phyloP scores from a whole-genome alignment of 352 stramenopile species.

The Phytophthora agathidicida region DNA sequence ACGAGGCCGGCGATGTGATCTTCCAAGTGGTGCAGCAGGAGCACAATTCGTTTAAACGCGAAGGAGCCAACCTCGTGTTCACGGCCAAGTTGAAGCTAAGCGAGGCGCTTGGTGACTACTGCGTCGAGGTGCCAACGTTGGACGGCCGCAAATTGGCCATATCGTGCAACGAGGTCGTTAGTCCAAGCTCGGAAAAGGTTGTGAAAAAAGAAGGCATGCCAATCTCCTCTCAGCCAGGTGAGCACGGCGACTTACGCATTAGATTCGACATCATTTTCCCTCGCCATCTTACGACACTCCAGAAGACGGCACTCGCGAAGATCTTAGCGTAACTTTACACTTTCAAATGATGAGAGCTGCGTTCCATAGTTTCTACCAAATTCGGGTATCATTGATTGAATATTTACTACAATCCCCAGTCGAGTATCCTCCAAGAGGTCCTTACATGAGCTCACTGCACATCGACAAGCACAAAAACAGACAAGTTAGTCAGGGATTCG shows the following conservation, averaged over 20 bases:
- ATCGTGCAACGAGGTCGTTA: slow-evolving; percentile 93
- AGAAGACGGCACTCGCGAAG: slow-evolving; percentile 91
- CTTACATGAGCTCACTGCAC: slow-evolving; percentile 78
- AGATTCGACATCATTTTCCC: slow-evolving; percentile 97
- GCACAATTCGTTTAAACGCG: slow-evolving; percentile 89
- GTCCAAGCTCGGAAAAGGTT: slow-evolving; percentile 89
- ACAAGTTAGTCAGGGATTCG: slow-evolving; percentile 37
- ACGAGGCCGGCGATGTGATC: slow-evolving; percentile 94
- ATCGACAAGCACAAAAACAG: slow-evolving; percentile 13
- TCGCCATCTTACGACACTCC: slow-evolving; percentile 90
- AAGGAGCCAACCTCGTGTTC: slow-evolving; percentile 93
- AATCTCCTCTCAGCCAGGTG: slow-evolving; percentile 52
- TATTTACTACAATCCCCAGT: slow-evolving; percentile 42
- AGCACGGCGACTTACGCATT: slow-evolving; percentile 94
- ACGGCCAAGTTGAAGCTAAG: slow-evolving; percentile 94
- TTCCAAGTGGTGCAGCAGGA: slow-evolving; percentile 91
- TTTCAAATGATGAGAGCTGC: background rate
- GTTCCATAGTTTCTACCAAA: slow-evolving; percentile 18
- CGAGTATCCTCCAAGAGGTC: slow-evolving; percentile 10
- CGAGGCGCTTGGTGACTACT: slow-evolving; percentile 95
- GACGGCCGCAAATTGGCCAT: slow-evolving; percentile 95
- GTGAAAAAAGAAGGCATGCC: slow-evolving; percentile 97
- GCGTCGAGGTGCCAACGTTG: slow-evolving; percentile 94
- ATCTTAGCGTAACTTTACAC: slow-evolving; percentile 61
- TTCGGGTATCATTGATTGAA: slow-evolving; percentile 35